phyloP scores from a whole-genome alignment of 305 asterid genomes.

The Fraxinus platypoda region DNA sequence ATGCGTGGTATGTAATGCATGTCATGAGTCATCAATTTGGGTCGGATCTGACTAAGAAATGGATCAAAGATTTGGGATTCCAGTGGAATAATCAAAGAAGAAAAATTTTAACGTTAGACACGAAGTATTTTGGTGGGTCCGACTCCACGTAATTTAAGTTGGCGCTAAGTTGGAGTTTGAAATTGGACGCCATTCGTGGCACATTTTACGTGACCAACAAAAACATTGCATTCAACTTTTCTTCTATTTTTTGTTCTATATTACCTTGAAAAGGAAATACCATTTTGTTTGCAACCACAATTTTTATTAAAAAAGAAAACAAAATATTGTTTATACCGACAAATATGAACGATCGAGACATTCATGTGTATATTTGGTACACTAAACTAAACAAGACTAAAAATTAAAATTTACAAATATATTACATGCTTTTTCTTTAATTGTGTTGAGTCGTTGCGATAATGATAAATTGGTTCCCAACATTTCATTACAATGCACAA shows the following conservation, averaged over 20 bases:
- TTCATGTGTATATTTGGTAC: neutral
- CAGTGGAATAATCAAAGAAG: neutral
- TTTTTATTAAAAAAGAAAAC: neutral
- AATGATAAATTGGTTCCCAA: neutral
- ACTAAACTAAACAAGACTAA: neutral
- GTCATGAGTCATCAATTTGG: neutral
- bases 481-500: neutral
- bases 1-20: neutral
- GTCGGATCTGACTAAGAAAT: neutral
- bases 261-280: neutral
- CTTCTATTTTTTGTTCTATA: neutral
- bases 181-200: neutral
- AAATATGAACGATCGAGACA: neutral
- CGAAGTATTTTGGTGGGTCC: constrained; percentile 14
- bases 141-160: constrained; percentile 17
- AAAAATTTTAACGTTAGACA: neutral
- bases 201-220: neutral
- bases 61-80: neutral
- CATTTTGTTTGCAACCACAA: neutral
- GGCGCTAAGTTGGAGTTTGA: constrained; percentile 15
- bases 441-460: neutral
- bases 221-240: neutral
- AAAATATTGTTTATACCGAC: neutral
- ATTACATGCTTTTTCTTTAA: neutral
- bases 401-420: neutral